Evolutionary conservation across 2,329 filamentous ascomycete genomes (phyloP).

Genomic region (Lasiodiplodia citricola): DNA sequence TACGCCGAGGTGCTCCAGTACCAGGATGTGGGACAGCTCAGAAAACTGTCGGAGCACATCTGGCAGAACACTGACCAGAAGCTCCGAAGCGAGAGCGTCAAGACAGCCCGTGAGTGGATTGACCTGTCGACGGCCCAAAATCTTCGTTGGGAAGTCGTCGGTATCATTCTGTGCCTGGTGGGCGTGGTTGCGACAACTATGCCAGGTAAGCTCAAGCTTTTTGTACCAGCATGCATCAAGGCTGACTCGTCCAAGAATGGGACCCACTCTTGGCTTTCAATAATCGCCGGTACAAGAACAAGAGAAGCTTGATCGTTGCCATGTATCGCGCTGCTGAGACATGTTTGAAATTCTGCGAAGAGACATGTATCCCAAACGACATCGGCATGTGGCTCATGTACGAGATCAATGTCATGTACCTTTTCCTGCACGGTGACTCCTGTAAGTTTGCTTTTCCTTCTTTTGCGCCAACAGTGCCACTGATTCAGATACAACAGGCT

Average conservation of each 20-base stretch:
- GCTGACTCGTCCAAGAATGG: slow-evolving; percentile 31
- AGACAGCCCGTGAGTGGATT: slow-evolving; percentile 47
- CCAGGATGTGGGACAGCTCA: slow-evolving; percentile 35
- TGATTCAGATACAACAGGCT: slow-evolving; percentile 29
- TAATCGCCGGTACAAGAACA: slow-evolving; percentile 5
- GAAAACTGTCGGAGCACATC: slow-evolving; percentile 46
- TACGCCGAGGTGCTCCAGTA: slow-evolving; percentile 38
- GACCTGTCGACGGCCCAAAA: slow-evolving; percentile 45
- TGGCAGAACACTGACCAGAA: slow-evolving; percentile 50
- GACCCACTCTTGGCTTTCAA: slow-evolving; percentile 33
- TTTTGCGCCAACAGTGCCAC: not conserved
- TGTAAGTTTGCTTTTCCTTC: slow-evolving; percentile 33
- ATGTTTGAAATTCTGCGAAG: slow-evolving; percentile 42
- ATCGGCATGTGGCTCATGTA: slow-evolving; percentile 43
- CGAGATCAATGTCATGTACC: slow-evolving; percentile 36
- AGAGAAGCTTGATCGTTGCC: slow-evolving; percentile 16
- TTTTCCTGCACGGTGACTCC: slow-evolving; percentile 37
- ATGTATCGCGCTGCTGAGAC: slow-evolving; percentile 37
- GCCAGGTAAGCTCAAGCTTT: slow-evolving; percentile 31
- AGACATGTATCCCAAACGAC: slow-evolving; percentile 41
- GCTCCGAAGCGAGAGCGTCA: slow-evolving; percentile 43
- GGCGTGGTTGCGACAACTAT: slow-evolving; percentile 40
- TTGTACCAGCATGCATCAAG: no score
- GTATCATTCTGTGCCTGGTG: slow-evolving; percentile 45
- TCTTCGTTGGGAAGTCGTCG: slow-evolving; percentile 53